These are phyloP conservation scores for Tetrapyrgos nigripes DNA, from an alignment of 1,284 basidiomycete species.

Conservation along the genomic window DNA sequence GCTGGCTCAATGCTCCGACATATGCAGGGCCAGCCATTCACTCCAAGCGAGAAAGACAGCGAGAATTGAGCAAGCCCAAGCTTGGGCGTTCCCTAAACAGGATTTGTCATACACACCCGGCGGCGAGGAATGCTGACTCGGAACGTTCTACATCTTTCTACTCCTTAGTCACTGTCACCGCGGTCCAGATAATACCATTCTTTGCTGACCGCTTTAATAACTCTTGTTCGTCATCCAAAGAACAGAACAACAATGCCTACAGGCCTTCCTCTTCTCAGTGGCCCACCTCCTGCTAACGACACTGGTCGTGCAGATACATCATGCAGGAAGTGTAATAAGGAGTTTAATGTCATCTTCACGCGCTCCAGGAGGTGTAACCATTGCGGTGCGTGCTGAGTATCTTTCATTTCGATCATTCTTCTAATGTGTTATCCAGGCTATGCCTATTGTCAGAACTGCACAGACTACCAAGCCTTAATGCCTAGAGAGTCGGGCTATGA, in stretches of 20 bases:
- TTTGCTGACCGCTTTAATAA: too few relatives aligned
- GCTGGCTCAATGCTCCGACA: too few relatives aligned
- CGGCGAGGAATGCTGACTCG: too few relatives aligned
- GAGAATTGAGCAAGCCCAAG: too few relatives aligned
- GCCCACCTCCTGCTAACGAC: conserved; percentile 55
- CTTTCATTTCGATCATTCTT: conserved; percentile 7
- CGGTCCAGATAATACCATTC: too few relatives aligned
- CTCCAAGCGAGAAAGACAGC: too few relatives aligned
- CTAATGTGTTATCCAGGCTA: conserved; percentile 53
- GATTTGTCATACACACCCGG: too few relatives aligned
- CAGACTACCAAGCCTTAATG: conserved; percentile 78
- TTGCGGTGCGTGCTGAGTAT: conserved; percentile 59
- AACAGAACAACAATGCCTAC: not conserved
- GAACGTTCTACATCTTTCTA: too few relatives aligned
- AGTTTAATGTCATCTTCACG: conserved; percentile 72
- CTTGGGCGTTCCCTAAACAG: too few relatives aligned
- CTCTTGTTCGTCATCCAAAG: too few relatives aligned
- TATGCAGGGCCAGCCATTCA: too few relatives aligned
- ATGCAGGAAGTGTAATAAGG: conserved; percentile 78
- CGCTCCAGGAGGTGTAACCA: conserved; percentile 74
- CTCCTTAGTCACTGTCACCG: too few relatives aligned
- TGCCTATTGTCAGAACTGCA: conserved; percentile 72
- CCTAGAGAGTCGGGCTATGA: conserved; percentile 70
- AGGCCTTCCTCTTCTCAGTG: conserved; percentile 76
- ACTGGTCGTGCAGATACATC: conserved; percentile 45